Conservation (phyloP, 2,329 filamentous ascomycete genomes). For the Apiospora marii region DNA sequence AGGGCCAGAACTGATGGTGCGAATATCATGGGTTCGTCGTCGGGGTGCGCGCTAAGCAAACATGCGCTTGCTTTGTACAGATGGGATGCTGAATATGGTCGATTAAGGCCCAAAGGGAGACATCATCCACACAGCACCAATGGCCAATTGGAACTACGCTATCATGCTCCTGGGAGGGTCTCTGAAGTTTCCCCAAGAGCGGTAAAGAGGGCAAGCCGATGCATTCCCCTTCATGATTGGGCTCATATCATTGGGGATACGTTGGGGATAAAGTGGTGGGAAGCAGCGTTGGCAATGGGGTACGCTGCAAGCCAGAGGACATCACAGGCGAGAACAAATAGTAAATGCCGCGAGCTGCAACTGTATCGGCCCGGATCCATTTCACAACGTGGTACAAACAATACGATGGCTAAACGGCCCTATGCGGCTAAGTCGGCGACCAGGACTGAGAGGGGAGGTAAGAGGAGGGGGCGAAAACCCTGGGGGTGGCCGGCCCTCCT, state of each 20-base stretch:
- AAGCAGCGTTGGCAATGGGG: not conserved
- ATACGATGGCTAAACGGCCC: conserved; percentile 13
- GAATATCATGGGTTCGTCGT: not conserved
- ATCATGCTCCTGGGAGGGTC: not conserved
- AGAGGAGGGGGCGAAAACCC: not conserved
- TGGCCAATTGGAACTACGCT: not conserved
- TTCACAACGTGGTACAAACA: conserved; percentile 6
- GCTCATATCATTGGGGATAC: not conserved
- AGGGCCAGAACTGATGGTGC: not conserved
- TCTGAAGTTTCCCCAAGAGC: not conserved
- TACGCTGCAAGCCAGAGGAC: not conserved
- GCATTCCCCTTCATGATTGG: not conserved
- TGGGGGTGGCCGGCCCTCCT: not conserved
- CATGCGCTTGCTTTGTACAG: not conserved
- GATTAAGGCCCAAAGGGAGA: not conserved
- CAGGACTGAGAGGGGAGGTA: not conserved
- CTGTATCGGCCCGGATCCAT: conserved; percentile 7
- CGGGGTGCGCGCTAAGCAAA: not conserved
- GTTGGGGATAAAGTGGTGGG: not conserved
- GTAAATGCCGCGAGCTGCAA: not conserved
- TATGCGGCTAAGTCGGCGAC: conserved; percentile 22
- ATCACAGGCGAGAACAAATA: not conserved
- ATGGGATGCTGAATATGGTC: not conserved
- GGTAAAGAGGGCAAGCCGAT: not conserved
- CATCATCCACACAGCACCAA: not conserved